phyloP scores from a whole-genome alignment of 23 red algal species.

The Gracilaria gracilis region DNA sequence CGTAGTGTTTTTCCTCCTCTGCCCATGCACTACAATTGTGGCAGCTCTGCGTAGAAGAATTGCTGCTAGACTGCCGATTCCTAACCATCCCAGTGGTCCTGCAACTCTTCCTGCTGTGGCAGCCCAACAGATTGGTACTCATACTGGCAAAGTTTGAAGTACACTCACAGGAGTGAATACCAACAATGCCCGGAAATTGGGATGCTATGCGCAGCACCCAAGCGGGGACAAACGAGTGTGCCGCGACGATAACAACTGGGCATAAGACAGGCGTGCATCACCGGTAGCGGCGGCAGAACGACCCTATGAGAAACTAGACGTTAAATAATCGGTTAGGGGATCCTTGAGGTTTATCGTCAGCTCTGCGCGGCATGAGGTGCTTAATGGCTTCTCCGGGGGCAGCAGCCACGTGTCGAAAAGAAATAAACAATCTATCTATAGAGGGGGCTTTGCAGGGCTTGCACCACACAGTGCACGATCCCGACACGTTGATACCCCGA shows the following conservation, averaged over 20 bases:
- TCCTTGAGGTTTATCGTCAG: background rate
- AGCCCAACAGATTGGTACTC: too few species aligned
- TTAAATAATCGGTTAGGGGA: background rate
- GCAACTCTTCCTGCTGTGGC: too few species aligned
- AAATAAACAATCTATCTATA: background rate
- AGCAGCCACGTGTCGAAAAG: background rate
- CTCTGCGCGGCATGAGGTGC: background rate
- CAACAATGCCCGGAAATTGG: background rate
- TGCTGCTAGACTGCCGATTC: too few species aligned
- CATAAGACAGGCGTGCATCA: background rate
- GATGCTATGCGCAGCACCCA: background rate
- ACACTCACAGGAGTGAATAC: background rate
- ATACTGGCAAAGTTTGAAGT: constrained; percentile 61
- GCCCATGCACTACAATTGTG: too few species aligned
- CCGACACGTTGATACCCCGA: too few species aligned
- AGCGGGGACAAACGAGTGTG: background rate
- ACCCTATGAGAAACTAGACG: background rate
- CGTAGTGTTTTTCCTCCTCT: too few species aligned
- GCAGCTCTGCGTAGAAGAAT: too few species aligned
- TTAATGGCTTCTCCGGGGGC: background rate
- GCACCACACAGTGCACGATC: too few species aligned
- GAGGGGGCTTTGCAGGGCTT: background rate
- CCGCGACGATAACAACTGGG: constrained; percentile 6
- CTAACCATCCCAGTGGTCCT: too few species aligned
- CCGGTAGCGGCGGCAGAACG: background rate